phyloP scores from a whole-genome alignment of 2,329 filamentous ascomycete species.

The Beauveria australis region DNA sequence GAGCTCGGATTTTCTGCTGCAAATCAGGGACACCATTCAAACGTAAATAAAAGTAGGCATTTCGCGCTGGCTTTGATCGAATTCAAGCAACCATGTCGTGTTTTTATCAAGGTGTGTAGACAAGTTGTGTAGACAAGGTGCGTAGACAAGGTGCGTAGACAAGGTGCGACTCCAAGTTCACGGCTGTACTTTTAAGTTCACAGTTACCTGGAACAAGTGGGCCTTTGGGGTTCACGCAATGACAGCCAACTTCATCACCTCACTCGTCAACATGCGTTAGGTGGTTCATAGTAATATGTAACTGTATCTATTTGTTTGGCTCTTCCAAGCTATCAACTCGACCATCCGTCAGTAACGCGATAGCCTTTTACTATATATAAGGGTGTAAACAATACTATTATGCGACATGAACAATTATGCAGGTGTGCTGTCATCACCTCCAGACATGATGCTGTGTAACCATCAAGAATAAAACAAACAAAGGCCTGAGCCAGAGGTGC shows the following conservation, averaged over 20 bases:
- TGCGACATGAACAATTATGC: conserved; percentile 6
- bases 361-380: conserved; percentile 1
- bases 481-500: background rate
- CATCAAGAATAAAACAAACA: background rate
- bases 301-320: background rate
- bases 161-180: background rate
- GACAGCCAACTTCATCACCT: too few species aligned
- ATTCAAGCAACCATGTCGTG: too few species aligned
- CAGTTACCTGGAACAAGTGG: too few species aligned
- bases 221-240: too few species aligned
- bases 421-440: background rate
- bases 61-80: too few species aligned
- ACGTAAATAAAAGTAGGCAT: background rate
- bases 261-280: too few species aligned
- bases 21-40: background rate
- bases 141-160: background rate
- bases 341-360: background rate
- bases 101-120: too few species aligned
- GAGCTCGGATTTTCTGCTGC: background rate
- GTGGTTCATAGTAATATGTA: background rate
- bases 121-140: too few species aligned
- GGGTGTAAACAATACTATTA: conserved; percentile 11
- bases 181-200: too few species aligned
- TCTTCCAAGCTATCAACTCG: background rate
- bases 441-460: conserved; percentile 2